A percentile compares a stretch with the other conserved stretches of the same genome.
Evolutionary conservation across 352 stramenopile genomes (phyloP).

Genomic region (Globisporangium lucens): DNA sequence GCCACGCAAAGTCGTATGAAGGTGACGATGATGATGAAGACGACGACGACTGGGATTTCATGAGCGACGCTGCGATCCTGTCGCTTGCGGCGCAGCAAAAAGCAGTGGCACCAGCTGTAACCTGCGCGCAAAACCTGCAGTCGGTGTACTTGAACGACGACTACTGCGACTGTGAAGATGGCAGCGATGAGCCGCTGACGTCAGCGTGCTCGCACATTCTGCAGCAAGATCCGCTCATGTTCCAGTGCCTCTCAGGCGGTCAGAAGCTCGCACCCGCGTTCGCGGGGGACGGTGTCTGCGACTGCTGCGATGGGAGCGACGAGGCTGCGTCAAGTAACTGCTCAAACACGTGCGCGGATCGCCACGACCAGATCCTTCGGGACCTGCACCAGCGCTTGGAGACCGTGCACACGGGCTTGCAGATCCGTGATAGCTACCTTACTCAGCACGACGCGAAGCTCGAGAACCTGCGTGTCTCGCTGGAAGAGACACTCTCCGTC

Average conservation of each 20-base stretch:
- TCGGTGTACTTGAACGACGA: conserved; percentile 83
- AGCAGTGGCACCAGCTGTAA: neutral
- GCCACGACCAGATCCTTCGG: conserved; percentile 22
- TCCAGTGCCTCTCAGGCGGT: conserved; percentile 33
- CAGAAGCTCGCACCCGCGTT: conserved; percentile 48
- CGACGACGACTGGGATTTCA: conserved; percentile 57
- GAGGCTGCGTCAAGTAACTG: conserved; percentile 48
- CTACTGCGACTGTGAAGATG: conserved; percentile 93
- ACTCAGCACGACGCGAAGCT: conserved; percentile 24
- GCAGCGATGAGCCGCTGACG: conserved; percentile 88
- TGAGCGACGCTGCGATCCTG: conserved; percentile 48
- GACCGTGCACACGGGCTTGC: conserved; percentile 22
- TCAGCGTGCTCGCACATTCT: conserved; percentile 61
- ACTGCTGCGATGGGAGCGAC: conserved; percentile 97
- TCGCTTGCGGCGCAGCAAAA: conserved; percentile 20
- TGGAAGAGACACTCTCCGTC: conserved; percentile 19
- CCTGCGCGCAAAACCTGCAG: conserved; percentile 38
- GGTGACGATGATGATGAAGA: conserved; percentile 42
- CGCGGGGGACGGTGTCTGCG: conserved; percentile 93
- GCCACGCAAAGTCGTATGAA: conserved; percentile 3
- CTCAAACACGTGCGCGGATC: conserved; percentile 32
- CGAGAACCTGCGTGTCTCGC: conserved; percentile 23
- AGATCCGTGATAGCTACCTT: conserved; percentile 26
- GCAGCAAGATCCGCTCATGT: conserved; percentile 19
- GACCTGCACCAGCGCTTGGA: conserved; percentile 22